Evolutionary conservation across 83 land plant species (phyloP).

Genomic region (Larix sibirica): DNA sequence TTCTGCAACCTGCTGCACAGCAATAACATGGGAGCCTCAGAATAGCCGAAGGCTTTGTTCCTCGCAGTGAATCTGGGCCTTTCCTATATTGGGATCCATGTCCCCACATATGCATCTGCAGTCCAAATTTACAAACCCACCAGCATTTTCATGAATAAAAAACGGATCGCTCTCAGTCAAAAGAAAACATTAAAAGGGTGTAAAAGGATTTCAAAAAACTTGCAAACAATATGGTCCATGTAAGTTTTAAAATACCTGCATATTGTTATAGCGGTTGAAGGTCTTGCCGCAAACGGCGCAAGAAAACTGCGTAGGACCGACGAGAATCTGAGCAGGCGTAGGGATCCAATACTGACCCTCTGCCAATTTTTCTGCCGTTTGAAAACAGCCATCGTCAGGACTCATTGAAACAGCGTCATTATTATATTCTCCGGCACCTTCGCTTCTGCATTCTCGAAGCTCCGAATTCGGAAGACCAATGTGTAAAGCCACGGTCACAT

Average conservation of each 20-base stretch:
- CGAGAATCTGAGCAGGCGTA: slow-evolving; percentile 47
- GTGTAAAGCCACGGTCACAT: slow-evolving; percentile 38
- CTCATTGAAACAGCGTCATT: not conserved
- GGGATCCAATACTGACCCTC: slow-evolving; percentile 54
- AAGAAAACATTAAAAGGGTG: too few relatives aligned
- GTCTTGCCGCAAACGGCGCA: slow-evolving; percentile 51
- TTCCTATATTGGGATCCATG: slow-evolving; percentile 44
- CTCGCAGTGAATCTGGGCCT: slow-evolving; percentile 42
- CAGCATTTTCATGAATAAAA: not conserved
- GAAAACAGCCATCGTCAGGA: too few relatives aligned
- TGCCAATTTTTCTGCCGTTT: not conserved
- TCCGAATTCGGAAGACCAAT: slow-evolving; percentile 36
- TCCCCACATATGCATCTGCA: slow-evolving; percentile 60
- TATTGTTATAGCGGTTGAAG: slow-evolving; percentile 59
- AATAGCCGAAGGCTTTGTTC: slow-evolving; percentile 25
- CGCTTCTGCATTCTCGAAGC: not conserved
- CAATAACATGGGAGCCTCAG: slow-evolving; percentile 33
- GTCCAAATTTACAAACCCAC: not conserved
- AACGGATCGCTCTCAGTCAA: too few relatives aligned
- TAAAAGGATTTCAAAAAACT: too few relatives aligned
- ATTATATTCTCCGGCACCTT: not conserved
- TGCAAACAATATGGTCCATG: too few relatives aligned
- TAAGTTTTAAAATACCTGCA: slow-evolving; percentile 37
- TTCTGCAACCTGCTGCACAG: slow-evolving; percentile 41
- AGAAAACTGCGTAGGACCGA: slow-evolving; percentile 54